Base-by-base conservation (phyloP, 2,329 filamentous ascomycete species). In the Acarospora socialis region DNA sequence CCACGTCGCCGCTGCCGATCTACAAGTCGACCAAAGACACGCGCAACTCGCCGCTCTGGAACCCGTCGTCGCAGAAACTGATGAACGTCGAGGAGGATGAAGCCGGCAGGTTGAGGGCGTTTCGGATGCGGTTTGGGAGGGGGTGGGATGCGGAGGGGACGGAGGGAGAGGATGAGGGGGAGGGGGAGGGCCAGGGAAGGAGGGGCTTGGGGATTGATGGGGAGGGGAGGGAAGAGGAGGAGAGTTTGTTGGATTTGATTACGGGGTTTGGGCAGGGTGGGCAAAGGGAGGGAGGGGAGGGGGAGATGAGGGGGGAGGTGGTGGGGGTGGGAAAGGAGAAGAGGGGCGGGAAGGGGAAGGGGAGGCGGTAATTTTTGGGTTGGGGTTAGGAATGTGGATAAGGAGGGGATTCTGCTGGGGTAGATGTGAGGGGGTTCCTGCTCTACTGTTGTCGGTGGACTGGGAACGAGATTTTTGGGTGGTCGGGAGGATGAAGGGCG, bases 61-160 rank as follows among this genome's bases (percentile, higher is more conserved):
- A 95, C 55, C 90, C 90, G 0, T 76, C 67, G 37, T 77, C 80
- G 44, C 74, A 75, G 57, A 78, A 79, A 40, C 65, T 98, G 47
- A 63, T 77, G 52, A 93, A 90, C 54, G 69, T 94, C 36, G 90
- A 98, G 61, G 75, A 92, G 41, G 90, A 98, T 55, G 90, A 95
- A 67, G 87, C 90, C 3, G 90, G 90, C 12, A 73, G 80, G 51
- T 60, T 98, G 49, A 80, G 77, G 32, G 80, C 81, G 34, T 98
- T 98, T 63, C 70, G 90, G 48, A 70, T 69, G 39, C 70, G 80
- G 35, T 98, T 86, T 62, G 90, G 90, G 16, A 66, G 78, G 37
- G 74, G 73, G 7, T 98, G 81, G 66, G 90, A 98, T 60, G 63
- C 71, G 15, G 60, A 53, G 7, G 57, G 51, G 35, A 46, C 46